Evolutionary conservation across 2,329 filamentous ascomycete species (phyloP).

Genomic region (Neonectria neomacrospora): DNA sequence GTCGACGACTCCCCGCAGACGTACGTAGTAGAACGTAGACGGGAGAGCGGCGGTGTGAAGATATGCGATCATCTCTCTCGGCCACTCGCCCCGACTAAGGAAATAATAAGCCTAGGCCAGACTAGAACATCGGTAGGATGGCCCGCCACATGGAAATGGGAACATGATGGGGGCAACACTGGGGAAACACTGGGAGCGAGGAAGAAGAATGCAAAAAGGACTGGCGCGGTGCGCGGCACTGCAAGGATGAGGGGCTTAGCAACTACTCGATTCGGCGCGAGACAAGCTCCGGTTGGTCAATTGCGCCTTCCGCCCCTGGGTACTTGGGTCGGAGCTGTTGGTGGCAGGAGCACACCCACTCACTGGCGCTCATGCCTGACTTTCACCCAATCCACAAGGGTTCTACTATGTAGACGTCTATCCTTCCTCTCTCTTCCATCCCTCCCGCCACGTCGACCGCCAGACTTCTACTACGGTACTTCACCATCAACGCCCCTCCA

Average conservation of each 20-base stretch:
- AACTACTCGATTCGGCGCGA: conserved; percentile 45
- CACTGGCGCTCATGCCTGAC: not conserved
- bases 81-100: not conserved
- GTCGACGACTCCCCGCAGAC: not conserved
- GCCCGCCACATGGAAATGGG: conserved; percentile 2
- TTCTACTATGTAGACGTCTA: not conserved
- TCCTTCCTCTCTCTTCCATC: not conserved
- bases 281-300: conserved; percentile 40
- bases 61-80: conserved; percentile 1
- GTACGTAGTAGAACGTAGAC: no score
- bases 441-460: not conserved
- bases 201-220: conserved; percentile 3
- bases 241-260: conserved; percentile 31
- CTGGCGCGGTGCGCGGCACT: conserved; percentile 1
- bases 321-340: conserved; percentile 9
- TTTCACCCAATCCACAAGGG: not conserved
- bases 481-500: not conserved
- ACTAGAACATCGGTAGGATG: conserved; percentile 1
- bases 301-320: conserved; percentile 37
- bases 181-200: not conserved
- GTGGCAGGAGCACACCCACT: conserved; percentile 26
- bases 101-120: not conserved
- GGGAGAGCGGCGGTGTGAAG: conserved; percentile 27
- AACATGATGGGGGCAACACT: not conserved
- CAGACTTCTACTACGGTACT: not conserved